Base-by-base conservation (phyloP, 306 rosid species). In the Mucuna pruriens region DNA sequence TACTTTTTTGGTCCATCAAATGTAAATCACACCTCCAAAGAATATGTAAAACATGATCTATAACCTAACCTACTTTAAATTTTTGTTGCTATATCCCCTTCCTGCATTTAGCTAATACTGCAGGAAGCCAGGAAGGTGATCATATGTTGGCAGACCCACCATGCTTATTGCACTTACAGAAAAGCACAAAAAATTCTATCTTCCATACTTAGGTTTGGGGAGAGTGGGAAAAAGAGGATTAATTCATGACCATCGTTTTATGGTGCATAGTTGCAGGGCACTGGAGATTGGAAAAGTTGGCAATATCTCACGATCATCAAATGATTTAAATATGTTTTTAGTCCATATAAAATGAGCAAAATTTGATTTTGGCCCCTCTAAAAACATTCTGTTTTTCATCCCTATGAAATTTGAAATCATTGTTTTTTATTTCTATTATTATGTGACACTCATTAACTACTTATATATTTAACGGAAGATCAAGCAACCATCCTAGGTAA, bases 231-330 rank as follows among this genome's bases (percentile, higher is more conserved):
- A 38, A 34, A 34, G 51, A 76, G 17, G 16, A 69, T 51, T 22
- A 60, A 60, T 33, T 61, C 45, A 67, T 2, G 17, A 60, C 26
- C 19, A 68, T 38, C 3, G 1, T 10, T 57, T 39, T 20, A 46
- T 51, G 65, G 58, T 66, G 48, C 80, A n/a, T 46, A 65, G 77
- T 71, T 22, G 23, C 26, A 71, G 45, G 20, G 33, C 10, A 51
- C 26, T 55, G 33, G 63, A 16, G 22, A 9, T 25, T 51, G 51
- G 76, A 25, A 25, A 65, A 67, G 62, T 67, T 79, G 73, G 61
- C 78, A 79, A 44, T 23, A 69, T 25, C 26, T 64, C 70, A 17
- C 61, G 42, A 70, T 25, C 68, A 63, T 74, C 16, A 77, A 75
- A 71, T n/a, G n/a, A n/a, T n/a, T n/a, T n/a, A n/a, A n/a, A n/a